Percentiles rank a stretch among this genome's conserved stretches.
These are phyloP conservation scores for Coffea canephora DNA, from an alignment of 257 asterid genomes.

Conservation along the genomic window DNA sequence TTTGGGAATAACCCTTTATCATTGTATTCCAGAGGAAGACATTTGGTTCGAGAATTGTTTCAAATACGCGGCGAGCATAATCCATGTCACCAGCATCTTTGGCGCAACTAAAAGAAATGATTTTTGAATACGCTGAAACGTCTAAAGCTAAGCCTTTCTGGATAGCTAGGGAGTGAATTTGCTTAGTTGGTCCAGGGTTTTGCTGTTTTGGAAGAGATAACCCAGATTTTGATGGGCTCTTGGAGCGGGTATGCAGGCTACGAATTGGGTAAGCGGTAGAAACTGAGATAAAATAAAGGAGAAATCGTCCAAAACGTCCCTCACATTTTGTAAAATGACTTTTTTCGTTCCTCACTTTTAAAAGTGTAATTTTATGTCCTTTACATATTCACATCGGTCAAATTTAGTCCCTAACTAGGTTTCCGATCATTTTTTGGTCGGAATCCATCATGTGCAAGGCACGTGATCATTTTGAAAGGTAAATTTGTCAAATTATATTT, in stretches of 20 bases:
- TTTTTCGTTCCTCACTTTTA: too few relatives aligned
- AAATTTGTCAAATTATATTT: too few relatives aligned
- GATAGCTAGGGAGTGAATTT: slow-evolving; percentile 19
- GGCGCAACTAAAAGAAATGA: slow-evolving; percentile 17
- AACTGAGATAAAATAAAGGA: neutral
- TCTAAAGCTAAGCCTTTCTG: slow-evolving; percentile 15
- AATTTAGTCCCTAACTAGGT: too few relatives aligned
- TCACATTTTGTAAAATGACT: too few relatives aligned
- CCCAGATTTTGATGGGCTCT: slow-evolving; percentile 8
- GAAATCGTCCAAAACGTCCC: too few relatives aligned
- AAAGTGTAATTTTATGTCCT: too few relatives aligned
- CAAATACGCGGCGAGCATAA: slow-evolving; percentile 30
- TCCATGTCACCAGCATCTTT: slow-evolving; percentile 16
- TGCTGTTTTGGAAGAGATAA: slow-evolving; percentile 12
- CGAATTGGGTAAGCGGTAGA: neutral
- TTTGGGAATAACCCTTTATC: slow-evolving; percentile 30
- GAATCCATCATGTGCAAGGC: too few relatives aligned
- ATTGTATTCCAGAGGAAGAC: slow-evolving; percentile 31
- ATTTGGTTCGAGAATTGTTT: slow-evolving; percentile 27
- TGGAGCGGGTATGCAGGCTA: slow-evolving; percentile 10
- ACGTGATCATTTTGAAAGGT: too few relatives aligned
- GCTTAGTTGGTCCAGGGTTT: slow-evolving; percentile 25
- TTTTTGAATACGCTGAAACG: slow-evolving; percentile 14
- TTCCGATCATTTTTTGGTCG: too few relatives aligned
- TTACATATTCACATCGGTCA: too few relatives aligned